Conservation (phyloP, 306 rosid species). For the Datisca glomerata region DNA sequence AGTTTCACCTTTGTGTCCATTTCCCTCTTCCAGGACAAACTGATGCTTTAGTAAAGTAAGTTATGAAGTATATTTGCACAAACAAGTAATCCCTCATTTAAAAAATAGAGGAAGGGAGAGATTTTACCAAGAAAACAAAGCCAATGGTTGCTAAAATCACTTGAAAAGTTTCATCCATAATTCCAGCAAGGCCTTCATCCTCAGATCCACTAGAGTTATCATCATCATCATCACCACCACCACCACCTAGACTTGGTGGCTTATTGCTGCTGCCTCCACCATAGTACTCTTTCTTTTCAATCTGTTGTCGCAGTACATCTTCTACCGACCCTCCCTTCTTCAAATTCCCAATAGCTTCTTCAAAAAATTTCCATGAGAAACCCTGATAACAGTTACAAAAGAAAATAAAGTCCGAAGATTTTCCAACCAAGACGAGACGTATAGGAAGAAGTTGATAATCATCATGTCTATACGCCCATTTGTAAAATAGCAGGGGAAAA, state of each 20-base stretch:
- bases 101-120: constrained; percentile 1
- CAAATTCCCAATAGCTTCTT: constrained; percentile 32
- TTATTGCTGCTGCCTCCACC: constrained; percentile 31
- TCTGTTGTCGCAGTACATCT: constrained; percentile 46
- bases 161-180: constrained; percentile 57
- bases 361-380: constrained; percentile 33
- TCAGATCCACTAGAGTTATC: constrained; percentile 44
- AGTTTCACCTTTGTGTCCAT: too few species aligned
- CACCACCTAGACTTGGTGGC: constrained; percentile 30
- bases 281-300: constrained; percentile 35
- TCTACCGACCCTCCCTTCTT: constrained; percentile 49
- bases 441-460: too few species aligned
- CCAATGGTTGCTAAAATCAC: constrained; percentile 56
- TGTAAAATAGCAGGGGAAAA: not conserved
- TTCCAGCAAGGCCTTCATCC: constrained; percentile 35
- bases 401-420: not conserved
- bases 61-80: not conserved
- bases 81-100: not conserved
- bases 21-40: too few species aligned
- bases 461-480: not conserved
- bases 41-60: not conserved
- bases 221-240: constrained; percentile 16
- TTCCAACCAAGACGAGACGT: too few species aligned
- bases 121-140: constrained; percentile 54
- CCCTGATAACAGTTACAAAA: constrained; percentile 20